These are phyloP conservation scores for Coix lacrymajobi DNA, from an alignment of 176 grass and related monocot species.

Conservation along the genomic window DNA sequence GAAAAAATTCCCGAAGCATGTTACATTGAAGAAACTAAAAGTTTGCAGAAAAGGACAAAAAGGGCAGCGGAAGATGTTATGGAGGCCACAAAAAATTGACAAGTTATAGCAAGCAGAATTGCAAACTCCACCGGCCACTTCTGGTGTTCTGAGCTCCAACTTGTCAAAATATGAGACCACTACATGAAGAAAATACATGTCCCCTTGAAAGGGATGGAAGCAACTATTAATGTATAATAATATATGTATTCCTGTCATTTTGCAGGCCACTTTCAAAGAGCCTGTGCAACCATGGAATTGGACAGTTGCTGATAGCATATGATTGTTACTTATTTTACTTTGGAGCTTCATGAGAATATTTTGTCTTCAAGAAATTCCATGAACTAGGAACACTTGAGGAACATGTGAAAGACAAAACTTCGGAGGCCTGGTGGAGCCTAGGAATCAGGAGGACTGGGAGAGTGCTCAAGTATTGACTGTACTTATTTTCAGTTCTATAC, in stretches of 20 bases:
- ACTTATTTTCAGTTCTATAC: neutral
- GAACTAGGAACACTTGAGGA: neutral
- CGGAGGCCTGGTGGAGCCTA: neutral
- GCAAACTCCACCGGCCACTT: neutral
- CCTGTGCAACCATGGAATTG: neutral
- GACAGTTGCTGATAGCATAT: constrained; percentile 1
- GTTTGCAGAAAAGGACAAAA: neutral
- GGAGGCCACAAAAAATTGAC: neutral
- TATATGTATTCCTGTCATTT: neutral
- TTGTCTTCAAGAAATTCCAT: neutral
- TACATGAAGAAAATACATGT: neutral
- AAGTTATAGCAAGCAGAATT: neutral
- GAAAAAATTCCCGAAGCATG: neutral
- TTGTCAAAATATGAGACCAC: constrained; percentile 14
- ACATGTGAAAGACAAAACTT: neutral
- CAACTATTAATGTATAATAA: neutral
- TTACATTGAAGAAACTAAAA: neutral
- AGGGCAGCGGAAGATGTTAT: neutral
- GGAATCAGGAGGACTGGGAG: neutral
- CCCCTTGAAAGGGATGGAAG: neutral
- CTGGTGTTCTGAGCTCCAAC: constrained; percentile 19
- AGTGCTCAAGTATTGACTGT: neutral
- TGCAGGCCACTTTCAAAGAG: constrained; percentile 10
- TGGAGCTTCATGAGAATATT: neutral
- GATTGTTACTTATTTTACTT: neutral